A percentile compares a stretch with the other conserved stretches of the same genome.
Evolutionary conservation across 192 early-diverging fungal species (phyloP).

Genomic region (Linnemannia schmuckeri): DNA sequence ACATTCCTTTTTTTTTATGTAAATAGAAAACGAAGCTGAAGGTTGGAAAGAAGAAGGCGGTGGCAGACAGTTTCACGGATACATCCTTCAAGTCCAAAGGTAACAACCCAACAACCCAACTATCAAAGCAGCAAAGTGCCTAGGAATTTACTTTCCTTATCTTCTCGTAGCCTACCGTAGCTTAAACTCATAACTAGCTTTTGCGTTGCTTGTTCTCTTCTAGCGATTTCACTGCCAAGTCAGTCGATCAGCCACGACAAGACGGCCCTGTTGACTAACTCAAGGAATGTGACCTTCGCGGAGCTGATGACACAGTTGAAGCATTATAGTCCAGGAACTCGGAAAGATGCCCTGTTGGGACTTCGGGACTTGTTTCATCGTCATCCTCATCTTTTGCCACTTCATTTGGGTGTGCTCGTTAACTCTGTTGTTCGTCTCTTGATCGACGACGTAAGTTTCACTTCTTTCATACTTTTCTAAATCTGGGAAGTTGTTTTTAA

Average conservation of each 20-base stretch:
- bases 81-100: constrained; percentile 86
- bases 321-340: constrained; percentile 78
- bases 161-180: neutral
- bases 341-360: constrained; percentile 67
- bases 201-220: neutral
- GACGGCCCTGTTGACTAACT: constrained; percentile 76
- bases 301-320: constrained; percentile 81
- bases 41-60: constrained; percentile 88
- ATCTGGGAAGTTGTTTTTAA: too few species aligned
- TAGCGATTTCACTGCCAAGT: constrained; percentile 81
- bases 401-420: constrained; percentile 60
- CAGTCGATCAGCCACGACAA: constrained; percentile 88
- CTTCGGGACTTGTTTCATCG: constrained; percentile 62
- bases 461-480: too few species aligned
- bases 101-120: constrained; percentile 28
- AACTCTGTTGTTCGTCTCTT: constrained; percentile 63
- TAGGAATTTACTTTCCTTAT: neutral
- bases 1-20: neutral
- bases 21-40: constrained; percentile 90
- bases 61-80: constrained; percentile 82
- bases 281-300: constrained; percentile 80
- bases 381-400: constrained; percentile 59
- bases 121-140: too few species aligned
- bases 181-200: neutral
- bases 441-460: constrained; percentile 64